A percentile compares a stretch with the other conserved stretches of the same genome.
phyloP scores from a whole-genome alignment of 2,329 filamentous ascomycete species.

The Sporothrix sp. region DNA sequence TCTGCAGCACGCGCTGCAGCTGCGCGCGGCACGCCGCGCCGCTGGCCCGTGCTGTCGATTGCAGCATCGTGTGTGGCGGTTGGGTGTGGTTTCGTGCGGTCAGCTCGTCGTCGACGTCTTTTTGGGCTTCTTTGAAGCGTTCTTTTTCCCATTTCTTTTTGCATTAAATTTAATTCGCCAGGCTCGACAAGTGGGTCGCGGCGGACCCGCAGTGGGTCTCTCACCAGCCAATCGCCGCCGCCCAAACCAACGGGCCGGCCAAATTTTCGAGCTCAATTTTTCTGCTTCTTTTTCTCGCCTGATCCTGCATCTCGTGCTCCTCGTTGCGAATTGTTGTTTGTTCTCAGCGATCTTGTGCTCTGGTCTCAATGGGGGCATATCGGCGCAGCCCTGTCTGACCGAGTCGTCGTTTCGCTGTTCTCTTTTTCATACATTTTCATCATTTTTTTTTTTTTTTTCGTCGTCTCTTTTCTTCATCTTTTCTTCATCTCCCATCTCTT shows the following conservation, averaged over 20 bases:
- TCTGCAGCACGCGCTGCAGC: conserved; percentile 3
- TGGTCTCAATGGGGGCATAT: too few relatives aligned
- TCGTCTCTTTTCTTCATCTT: background rate
- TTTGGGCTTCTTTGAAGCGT: too few relatives aligned
- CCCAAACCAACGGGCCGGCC: background rate
- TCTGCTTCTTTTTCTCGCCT: too few relatives aligned
- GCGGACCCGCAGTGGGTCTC: too few relatives aligned
- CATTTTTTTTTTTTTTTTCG: background rate
- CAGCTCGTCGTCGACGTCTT: background rate
- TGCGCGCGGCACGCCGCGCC: conserved; percentile 1
- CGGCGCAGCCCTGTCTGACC: too few relatives aligned
- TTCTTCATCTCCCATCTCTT: conserved; percentile 12
- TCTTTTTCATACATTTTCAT: background rate
- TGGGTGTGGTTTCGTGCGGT: background rate
- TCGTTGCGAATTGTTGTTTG: too few relatives aligned
- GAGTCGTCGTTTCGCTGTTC: too few relatives aligned
- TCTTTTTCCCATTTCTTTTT: conserved; percentile 6
- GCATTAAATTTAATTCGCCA: conserved; percentile 1
- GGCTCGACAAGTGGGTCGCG: background rate
- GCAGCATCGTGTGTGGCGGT: conserved; percentile 10
- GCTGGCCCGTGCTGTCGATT: conserved; percentile 11
- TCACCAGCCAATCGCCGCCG: background rate
- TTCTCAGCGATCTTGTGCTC: too few relatives aligned
- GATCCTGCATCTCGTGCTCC: too few relatives aligned
- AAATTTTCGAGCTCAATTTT: background rate